These are phyloP conservation scores for Aspergillus baeticus DNA, from an alignment of 495 filamentous ascomycete species.

Conservation along the genomic window DNA sequence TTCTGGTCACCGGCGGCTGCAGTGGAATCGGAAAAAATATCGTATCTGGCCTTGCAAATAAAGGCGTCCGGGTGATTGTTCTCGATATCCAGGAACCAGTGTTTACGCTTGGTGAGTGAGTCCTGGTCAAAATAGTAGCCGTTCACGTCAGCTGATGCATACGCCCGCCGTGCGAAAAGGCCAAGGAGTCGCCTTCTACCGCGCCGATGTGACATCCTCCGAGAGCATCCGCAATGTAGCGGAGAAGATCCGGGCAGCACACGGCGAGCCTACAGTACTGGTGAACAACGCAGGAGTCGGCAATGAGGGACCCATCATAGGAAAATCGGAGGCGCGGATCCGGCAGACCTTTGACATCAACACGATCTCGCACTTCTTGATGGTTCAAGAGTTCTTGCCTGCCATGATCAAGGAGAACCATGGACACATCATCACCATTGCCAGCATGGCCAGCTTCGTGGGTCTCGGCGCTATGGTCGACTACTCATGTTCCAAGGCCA, in stretches of 20 bases:
- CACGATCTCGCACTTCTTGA: conserved; percentile 57
- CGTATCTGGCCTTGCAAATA: no score
- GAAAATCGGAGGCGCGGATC: conserved; percentile 44
- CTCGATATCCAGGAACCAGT: no score
- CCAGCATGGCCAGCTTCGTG: conserved; percentile 55
- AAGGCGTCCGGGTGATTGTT: no score
- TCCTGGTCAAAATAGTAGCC: no score
- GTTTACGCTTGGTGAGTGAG: no score
- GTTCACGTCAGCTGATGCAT: no score
- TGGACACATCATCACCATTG: conserved; percentile 57
- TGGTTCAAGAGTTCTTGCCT: conserved; percentile 59
- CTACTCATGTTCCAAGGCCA: conserved; percentile 58
- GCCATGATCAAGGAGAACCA: conserved; percentile 59
- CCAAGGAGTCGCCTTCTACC: conserved; percentile 45
- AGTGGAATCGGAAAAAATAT: no score
- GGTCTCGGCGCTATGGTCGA: conserved; percentile 48
- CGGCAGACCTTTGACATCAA: conserved; percentile 57
- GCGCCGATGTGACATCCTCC: conserved; percentile 53
- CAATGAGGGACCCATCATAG: conserved; percentile 46
- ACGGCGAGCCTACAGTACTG: conserved; percentile 53
- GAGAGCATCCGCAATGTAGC: conserved; percentile 43
- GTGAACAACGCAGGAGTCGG: conserved; percentile 63
- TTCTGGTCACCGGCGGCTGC: no score
- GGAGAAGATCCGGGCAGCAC: conserved; percentile 41
- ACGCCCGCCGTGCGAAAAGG: no score